Evolutionary conservation across 2,329 filamentous ascomycete species (phyloP).

Genomic region (Ascochyta lentis): DNA sequence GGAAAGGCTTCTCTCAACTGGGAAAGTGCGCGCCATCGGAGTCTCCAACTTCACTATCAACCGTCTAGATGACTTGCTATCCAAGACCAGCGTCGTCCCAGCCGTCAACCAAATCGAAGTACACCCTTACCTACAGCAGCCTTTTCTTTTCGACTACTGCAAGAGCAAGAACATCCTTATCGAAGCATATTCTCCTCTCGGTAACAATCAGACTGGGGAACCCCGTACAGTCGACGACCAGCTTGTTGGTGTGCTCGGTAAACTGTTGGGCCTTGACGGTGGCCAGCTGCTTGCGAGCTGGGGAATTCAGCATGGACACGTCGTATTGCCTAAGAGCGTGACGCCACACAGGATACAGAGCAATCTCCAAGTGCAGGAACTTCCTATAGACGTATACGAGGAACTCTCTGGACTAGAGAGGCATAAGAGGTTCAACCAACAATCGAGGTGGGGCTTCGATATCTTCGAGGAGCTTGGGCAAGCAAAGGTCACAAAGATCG

Average conservation of each 20-base stretch:
- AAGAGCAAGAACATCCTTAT: constrained; percentile 73
- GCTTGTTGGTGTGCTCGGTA: constrained; percentile 25
- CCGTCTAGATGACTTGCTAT: constrained; percentile 74
- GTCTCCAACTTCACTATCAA: constrained; percentile 83
- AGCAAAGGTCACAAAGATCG: constrained; percentile 28
- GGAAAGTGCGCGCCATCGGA: constrained; percentile 78
- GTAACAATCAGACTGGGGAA: constrained; percentile 66
- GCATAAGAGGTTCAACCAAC: constrained; percentile 35
- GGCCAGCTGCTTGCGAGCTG: constrained; percentile 80
- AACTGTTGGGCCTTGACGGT: constrained; percentile 65
- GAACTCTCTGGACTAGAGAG: constrained; percentile 59
- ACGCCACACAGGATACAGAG: constrained; percentile 73
- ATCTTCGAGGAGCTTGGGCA: constrained; percentile 36
- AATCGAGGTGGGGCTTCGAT: constrained; percentile 34
- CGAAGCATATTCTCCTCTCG: constrained; percentile 75
- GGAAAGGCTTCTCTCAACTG: constrained; percentile 69
- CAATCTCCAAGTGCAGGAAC: constrained; percentile 72
- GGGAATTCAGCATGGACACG: constrained; percentile 80
- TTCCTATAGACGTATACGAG: constrained; percentile 73
- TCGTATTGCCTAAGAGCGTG: constrained; percentile 83
- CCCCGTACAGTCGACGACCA: constrained; percentile 59
- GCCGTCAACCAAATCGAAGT: constrained; percentile 82
- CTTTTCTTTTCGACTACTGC: constrained; percentile 69
- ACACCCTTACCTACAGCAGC: constrained; percentile 59
- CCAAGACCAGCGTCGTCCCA: constrained; percentile 65